Base-by-base conservation (phyloP, 2,329 filamentous ascomycete genomes). In the Penicillium hesseltinei region DNA sequence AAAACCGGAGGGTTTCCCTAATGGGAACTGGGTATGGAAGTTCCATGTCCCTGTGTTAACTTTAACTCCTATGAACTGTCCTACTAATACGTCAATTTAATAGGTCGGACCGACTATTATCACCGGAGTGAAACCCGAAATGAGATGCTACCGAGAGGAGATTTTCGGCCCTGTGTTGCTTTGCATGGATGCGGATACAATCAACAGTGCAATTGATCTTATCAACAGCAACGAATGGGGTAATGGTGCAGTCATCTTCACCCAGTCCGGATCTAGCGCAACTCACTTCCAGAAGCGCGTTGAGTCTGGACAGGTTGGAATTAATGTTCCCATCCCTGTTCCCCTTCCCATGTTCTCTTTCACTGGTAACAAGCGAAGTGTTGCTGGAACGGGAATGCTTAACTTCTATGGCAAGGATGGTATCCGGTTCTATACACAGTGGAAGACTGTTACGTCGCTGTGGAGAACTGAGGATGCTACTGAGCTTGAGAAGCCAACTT, bases 301-400 rank as follows among this genome's bases (percentile, higher is more conserved):
- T 60, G 83, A 86, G 70, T 83, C 84, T 57, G 84, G 84, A 40
- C 84, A 87, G 71, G 78, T 86, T 19, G 84, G 84, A 52, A 83
- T 87, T 75, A 87, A 87, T 63, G 84, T 86, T 0, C 83, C 83
- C 15, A 85, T 86, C 60, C 84, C 83, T 25, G 83, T 86, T 2
- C 79, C 79, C 2, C 69, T 84, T 55, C 82, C 82, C 62, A 83
- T 84, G 80, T 84, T 84, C 72, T 79, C 76, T 55, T 84, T 84
- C 70, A 86, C 84, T 0, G 84, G 84, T 5, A 86, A 86, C 78
- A 92, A 97, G 86, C 90, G 88, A 81, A 91, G 86, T 65, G 81
- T 97, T 52, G 93, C 92, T 0, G 92, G 92, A 45, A 92, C 92
- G 45, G 92, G 93, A 52, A 13, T 52, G 88, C 89, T 61, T 19